These are phyloP conservation scores for Yamadazyma nakazawae DNA, from an alignment of 805 yeast genomes.

Conservation along the genomic window DNA sequence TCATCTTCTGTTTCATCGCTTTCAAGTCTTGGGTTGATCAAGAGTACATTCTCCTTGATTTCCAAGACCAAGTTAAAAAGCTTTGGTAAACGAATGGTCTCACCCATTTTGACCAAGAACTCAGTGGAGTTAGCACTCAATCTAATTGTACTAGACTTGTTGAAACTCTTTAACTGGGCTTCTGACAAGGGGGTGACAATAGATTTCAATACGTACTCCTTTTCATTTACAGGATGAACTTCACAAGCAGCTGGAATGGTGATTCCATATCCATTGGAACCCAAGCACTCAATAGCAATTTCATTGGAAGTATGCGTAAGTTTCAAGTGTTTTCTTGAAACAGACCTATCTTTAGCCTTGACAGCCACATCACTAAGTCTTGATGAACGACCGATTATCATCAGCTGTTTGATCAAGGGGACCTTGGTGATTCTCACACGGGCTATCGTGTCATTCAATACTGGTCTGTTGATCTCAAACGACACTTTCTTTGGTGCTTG, in stretches of 20 bases:
- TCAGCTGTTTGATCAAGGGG: constrained; percentile 31
- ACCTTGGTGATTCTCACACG: constrained; percentile 33
- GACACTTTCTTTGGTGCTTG: constrained; percentile 3
- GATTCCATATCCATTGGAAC: constrained; percentile 76
- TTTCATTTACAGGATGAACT: constrained; percentile 19
- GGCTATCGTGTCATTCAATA: not conserved
- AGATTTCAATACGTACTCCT: constrained; percentile 20
- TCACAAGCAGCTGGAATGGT: constrained; percentile 52
- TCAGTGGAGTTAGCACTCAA: constrained; percentile 46
- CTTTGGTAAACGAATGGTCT: constrained; percentile 62
- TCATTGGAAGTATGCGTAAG: constrained; percentile 39
- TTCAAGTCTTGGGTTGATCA: constrained; percentile 47
- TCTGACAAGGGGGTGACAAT: constrained; percentile 10
- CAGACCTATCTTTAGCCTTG: constrained; percentile 47
- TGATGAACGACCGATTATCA: constrained; percentile 68
- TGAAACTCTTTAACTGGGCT: constrained; percentile 2
- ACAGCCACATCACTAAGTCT: constrained; percentile 51
- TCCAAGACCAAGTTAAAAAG: constrained; percentile 62
- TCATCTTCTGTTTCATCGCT: constrained; percentile 51
- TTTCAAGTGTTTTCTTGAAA: constrained; percentile 66
- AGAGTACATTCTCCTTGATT: constrained; percentile 61
- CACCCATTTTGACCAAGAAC: constrained; percentile 57
- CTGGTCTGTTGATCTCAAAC: constrained; percentile 13
- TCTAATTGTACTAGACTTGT: constrained; percentile 32
- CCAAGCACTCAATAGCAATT: constrained; percentile 64